Conservation (phyloP, 2,329 filamentous ascomycete species). For the Botrytis galanthina region DNA sequence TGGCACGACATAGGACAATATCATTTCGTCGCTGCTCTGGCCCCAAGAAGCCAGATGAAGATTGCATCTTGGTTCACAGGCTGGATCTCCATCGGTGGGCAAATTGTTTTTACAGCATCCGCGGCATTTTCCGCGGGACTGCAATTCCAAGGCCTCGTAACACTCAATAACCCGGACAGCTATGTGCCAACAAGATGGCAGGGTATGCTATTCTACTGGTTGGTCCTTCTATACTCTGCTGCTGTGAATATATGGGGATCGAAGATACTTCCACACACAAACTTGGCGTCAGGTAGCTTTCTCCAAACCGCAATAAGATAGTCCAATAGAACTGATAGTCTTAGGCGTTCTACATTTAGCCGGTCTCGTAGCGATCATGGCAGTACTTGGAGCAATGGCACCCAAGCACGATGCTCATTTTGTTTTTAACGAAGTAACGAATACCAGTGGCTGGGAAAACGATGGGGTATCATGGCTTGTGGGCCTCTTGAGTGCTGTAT, state of each 20-base stretch:
- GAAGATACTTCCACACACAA: constrained; percentile 41
- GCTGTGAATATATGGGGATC: constrained; percentile 18
- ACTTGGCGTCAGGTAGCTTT: constrained; percentile 38
- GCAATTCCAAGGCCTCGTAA: constrained; percentile 45
- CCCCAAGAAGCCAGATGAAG: constrained; percentile 41
- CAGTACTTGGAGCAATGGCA: constrained; percentile 40
- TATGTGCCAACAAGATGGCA: constrained; percentile 46
- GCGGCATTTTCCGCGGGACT: constrained; percentile 48
- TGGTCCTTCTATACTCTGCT: constrained; percentile 42
- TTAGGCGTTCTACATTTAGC: constrained; percentile 36
- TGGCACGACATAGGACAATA: constrained; percentile 46
- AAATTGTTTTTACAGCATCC: constrained; percentile 47
- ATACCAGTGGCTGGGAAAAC: constrained; percentile 45
- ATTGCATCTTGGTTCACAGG: constrained; percentile 44
- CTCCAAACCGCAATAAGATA: not conserved
- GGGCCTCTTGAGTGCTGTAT: constrained; percentile 44
- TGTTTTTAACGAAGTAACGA: constrained; percentile 47
- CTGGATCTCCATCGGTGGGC: constrained; percentile 49
- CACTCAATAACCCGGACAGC: constrained; percentile 41
- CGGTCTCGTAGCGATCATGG: constrained; percentile 44
- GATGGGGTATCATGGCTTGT: constrained; percentile 49
- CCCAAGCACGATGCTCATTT: constrained; percentile 46
- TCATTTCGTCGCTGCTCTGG: constrained; percentile 57
- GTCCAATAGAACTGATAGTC: not conserved
- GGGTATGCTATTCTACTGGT: constrained; percentile 49